Evolutionary conservation across 208 protist species (phyloP), one percentile per base, ranked within the genome.

Genomic region (Leishmania major): DNA sequence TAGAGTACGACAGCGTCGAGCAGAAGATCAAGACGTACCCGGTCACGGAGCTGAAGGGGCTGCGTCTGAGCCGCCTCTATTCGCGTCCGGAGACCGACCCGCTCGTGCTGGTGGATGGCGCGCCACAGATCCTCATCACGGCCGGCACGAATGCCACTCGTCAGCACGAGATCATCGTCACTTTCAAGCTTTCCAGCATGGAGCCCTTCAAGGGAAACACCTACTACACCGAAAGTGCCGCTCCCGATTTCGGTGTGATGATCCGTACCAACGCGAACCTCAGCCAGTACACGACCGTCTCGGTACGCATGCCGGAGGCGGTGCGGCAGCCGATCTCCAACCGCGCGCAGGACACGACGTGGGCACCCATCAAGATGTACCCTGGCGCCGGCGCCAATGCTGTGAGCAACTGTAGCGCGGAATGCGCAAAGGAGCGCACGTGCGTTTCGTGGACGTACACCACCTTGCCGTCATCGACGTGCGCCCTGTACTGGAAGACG

Each of bases 361-460:
- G 51, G 35, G 55, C 81, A 13, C 69, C 75, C 43, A 81, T 86
- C 78, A 92, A 88, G 67, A 55, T 85, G 53, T 88, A 85, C 74
- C 37, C 84, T 19, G 28, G 77, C 13, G 22, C 66, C 19, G 10
- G 40, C 73, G 55, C 43, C 43, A 70, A 43, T 47, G 51, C 64
- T 15, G 75, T 35, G 45, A 45, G 57, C 13, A 89, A 89, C 79
- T 91, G 85, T 79, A 87, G 77, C 22, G 59, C 75, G 22, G 82
- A 89, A 81, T 91, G 88, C 67, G 49, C 77, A 8, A 67, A 79
- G 40, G 77, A 83, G n/a, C 85, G 88, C 66, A 82, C 57, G 51
- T 91, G 88, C 53, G 69, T 85, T 55, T 86, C 88, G 37, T 91
- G 83, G 80, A 90, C 87, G 22, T 88, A 88, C 83, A 82, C 76